Conservation (phyloP, 768 basidiomycete species). For the Mycena filopes region DNA sequence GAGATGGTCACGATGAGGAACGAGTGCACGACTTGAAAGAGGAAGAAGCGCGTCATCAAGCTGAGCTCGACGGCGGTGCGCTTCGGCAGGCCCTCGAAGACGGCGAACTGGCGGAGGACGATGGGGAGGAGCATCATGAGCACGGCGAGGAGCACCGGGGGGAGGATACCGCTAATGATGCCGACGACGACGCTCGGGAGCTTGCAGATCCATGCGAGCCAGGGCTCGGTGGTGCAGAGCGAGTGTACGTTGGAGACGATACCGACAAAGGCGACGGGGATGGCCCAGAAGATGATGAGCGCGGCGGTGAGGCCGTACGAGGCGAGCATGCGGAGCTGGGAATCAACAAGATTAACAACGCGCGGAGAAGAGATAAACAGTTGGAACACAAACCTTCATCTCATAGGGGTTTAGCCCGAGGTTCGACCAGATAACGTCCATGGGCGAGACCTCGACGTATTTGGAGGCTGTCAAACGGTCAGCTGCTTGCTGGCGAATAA, state of each 20-base stretch:
- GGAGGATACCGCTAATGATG: conserved; percentile 89
- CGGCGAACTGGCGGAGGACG: conserved; percentile 80
- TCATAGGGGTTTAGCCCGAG: conserved; percentile 92
- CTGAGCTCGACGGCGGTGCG: conserved; percentile 86
- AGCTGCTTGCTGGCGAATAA: background rate
- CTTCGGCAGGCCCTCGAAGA: conserved; percentile 92
- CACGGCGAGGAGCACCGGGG: conserved; percentile 87
- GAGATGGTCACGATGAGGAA: conserved; percentile 91
- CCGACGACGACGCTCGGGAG: conserved; percentile 76
- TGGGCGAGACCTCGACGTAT: conserved; percentile 85
- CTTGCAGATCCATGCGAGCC: conserved; percentile 87
- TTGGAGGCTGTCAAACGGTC: conserved; percentile 52
- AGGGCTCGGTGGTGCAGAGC: conserved; percentile 70
- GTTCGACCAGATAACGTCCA: conserved; percentile 94
- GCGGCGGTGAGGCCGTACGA: conserved; percentile 82
- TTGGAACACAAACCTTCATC: conserved; percentile 57
- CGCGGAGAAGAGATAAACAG: background rate
- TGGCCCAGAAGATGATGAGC: conserved; percentile 87
- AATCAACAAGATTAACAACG: background rate
- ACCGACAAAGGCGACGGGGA: conserved; percentile 92
- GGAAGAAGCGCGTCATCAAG: conserved; percentile 91
- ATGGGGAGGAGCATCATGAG: conserved; percentile 91
- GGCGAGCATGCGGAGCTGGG: conserved; percentile 62
- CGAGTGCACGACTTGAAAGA: conserved; percentile 95
- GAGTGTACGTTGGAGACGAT: conserved; percentile 81